Base-by-base conservation (phyloP, 1,284 basidiomycete species). In the Neolentinus lepideus region DNA sequence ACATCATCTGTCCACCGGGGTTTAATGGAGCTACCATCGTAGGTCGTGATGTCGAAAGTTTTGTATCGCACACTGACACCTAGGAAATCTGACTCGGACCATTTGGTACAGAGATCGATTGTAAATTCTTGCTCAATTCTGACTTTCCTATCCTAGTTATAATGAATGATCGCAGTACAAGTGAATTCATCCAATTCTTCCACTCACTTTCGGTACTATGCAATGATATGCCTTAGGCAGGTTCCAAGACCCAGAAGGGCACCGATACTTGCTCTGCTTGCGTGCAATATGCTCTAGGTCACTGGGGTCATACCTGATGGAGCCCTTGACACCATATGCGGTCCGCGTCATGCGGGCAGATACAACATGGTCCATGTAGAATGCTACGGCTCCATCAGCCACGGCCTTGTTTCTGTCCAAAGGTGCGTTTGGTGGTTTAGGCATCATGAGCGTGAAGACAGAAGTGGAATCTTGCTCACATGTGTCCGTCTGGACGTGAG, bases 311-410 rank as follows among this genome's bases (percentile, higher is more conserved):
- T 54, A 26, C 29, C 4, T 26, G 2, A 3, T n/a, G 21, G 19
- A 11, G 6, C 46, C 22, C 16, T 26, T 24, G 12, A 46, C 29
- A 16, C 54, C 54, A 22, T 55, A 50, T 10, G 54, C 38, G 14
- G 21, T 24, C 27, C 31, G 8, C 4, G 47, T 45, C 31, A 51
- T 29, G 29, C 54, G 54, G n/a, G 46, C 27, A 11, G 46, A 29
- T 9, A 55, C 79, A 21, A 71, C 71, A 54, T 75, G 77, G 58
- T 83, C 75, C 27, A 81, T 57, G 55, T 75, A 76, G 59, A 74
- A 82, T 0, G 76, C 80, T 21, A 83, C 68, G 0, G 77, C 79
- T 2, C 81, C 80, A 50, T 82, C 77, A 0, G 80, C 74, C 0
- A 82, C 81, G 1, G 78, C 80, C 57, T 82, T 83, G 59, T 78